These are phyloP conservation scores for Yamadazyma songkhlaensis DNA, from an alignment of 1,139 yeast genomes.

Conservation along the genomic window DNA sequence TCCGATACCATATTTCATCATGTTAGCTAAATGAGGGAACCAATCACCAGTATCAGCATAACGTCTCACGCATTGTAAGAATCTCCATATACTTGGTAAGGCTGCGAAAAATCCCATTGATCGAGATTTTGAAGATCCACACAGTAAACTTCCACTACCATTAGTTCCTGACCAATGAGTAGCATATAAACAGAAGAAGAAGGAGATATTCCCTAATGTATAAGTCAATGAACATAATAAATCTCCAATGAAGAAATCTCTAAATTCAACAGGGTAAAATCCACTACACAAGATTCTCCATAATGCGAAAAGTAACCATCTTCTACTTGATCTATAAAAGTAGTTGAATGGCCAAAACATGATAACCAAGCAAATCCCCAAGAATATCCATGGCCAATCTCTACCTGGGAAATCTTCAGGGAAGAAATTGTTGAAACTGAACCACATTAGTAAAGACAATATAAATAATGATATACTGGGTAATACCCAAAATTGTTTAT, in stretches of 20 bases:
- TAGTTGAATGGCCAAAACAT: constrained; percentile 66
- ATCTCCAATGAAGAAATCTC: constrained; percentile 93
- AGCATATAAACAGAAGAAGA: constrained; percentile 81
- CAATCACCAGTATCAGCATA: constrained; percentile 89
- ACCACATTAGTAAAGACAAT: constrained; percentile 64
- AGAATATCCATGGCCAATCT: constrained; percentile 79
- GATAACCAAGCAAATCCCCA: constrained; percentile 50
- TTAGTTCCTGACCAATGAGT: constrained; percentile 60
- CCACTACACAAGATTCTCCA: constrained; percentile 81
- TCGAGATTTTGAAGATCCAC: constrained; percentile 79
- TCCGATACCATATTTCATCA: constrained; percentile 68
- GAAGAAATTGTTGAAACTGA: constrained; percentile 73
- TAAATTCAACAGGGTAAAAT: constrained; percentile 88
- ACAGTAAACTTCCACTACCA: constrained; percentile 36
- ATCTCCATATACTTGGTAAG: constrained; percentile 87
- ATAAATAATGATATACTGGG: constrained; percentile 60
- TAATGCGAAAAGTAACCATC: constrained; percentile 71
- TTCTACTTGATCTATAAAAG: constrained; percentile 53
- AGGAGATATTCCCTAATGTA: constrained; percentile 78
- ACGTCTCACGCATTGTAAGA: constrained; percentile 87
- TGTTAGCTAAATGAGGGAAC: constrained; percentile 97
- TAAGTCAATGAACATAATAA: constrained; percentile 85
- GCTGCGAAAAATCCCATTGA: constrained; percentile 80
- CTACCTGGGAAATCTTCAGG: constrained; percentile 57
- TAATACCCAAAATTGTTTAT: constrained; percentile 58